A percentile compares a stretch with the other conserved stretches of the same genome.
Evolutionary conservation across 257 asterid genomes (phyloP).

Genomic region (Thymus quinquecostatus): DNA sequence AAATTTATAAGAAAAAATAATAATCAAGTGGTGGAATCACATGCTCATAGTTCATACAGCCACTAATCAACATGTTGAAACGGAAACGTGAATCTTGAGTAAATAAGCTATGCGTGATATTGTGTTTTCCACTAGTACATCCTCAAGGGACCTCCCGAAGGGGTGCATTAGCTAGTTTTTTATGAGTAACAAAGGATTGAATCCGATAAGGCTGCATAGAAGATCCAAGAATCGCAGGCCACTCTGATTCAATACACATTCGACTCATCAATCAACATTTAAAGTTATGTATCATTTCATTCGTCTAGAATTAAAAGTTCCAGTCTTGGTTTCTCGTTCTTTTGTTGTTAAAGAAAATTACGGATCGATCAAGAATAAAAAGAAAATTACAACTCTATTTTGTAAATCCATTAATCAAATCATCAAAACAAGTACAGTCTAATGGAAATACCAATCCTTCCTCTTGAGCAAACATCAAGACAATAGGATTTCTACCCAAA

Average conservation of each 20-base stretch:
- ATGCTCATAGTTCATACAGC: too few species aligned
- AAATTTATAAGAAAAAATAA: too few species aligned
- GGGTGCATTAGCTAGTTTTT: slow-evolving; percentile 4
- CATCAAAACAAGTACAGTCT: neutral
- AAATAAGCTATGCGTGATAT: neutral
- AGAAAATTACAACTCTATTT: neutral
- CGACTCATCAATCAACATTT: neutral
- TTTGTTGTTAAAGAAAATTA: neutral
- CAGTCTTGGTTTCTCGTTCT: neutral
- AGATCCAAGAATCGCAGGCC: neutral
- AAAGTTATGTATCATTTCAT: neutral
- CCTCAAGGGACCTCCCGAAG: neutral
- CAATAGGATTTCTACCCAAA: neutral
- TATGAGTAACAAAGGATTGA: neutral
- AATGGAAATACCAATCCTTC: neutral
- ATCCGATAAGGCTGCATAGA: neutral
- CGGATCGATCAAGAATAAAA: slow-evolving; percentile 9
- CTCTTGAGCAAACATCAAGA: neutral
- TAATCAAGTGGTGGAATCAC: too few species aligned
- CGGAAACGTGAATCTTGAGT: neutral
- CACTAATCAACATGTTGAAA: neutral
- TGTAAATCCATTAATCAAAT: slow-evolving; percentile 1
- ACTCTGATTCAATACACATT: neutral
- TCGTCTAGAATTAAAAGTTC: neutral
- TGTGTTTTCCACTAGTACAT: neutral